A percentile compares a stretch with the other conserved stretches of the same genome.
Evolutionary conservation across 2,329 filamentous ascomycete genomes (phyloP).

Genomic region (Pseudogymnoascus destructans): DNA sequence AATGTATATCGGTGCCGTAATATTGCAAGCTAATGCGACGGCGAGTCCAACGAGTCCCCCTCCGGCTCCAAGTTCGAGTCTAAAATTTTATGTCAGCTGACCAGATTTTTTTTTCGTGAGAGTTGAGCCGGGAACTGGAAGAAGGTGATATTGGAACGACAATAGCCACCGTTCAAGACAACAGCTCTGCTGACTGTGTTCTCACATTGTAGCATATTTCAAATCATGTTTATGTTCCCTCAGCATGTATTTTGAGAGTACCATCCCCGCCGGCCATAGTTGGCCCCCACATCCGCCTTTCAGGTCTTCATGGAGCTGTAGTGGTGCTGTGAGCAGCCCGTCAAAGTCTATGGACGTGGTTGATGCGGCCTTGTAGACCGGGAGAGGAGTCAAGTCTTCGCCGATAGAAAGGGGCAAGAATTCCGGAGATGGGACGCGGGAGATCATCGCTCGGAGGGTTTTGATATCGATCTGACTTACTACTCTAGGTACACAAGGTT

Average conservation of each 20-base stretch:
- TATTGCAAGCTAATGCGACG: constrained; percentile 42
- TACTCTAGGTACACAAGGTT: neutral
- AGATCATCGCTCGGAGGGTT: constrained; percentile 17
- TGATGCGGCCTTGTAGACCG: constrained; percentile 41
- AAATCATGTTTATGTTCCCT: constrained; percentile 54
- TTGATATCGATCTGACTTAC: constrained; percentile 2
- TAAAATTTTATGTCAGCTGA: constrained; percentile 28
- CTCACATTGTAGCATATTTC: constrained; percentile 57
- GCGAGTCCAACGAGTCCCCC: constrained; percentile 71
- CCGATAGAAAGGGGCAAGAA: constrained; percentile 31
- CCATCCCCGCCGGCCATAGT: constrained; percentile 87
- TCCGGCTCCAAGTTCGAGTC: constrained; percentile 83
- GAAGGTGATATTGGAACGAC: neutral
- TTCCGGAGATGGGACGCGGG: constrained; percentile 23
- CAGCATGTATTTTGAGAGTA: constrained; percentile 76
- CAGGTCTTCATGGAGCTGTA: constrained; percentile 75
- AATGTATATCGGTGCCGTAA: constrained; percentile 51
- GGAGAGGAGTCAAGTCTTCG: constrained; percentile 43
- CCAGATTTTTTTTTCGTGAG: neutral
- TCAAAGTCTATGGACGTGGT: constrained; percentile 51
- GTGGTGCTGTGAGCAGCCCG: constrained; percentile 54
- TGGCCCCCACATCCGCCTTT: constrained; percentile 82
- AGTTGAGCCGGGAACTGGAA: neutral
- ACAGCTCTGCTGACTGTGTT: constrained; percentile 10
- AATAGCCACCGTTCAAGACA: neutral